These are phyloP conservation scores for Phylloporus scabripes DNA, from an alignment of 768 basidiomycete species.

Conservation along the genomic window DNA sequence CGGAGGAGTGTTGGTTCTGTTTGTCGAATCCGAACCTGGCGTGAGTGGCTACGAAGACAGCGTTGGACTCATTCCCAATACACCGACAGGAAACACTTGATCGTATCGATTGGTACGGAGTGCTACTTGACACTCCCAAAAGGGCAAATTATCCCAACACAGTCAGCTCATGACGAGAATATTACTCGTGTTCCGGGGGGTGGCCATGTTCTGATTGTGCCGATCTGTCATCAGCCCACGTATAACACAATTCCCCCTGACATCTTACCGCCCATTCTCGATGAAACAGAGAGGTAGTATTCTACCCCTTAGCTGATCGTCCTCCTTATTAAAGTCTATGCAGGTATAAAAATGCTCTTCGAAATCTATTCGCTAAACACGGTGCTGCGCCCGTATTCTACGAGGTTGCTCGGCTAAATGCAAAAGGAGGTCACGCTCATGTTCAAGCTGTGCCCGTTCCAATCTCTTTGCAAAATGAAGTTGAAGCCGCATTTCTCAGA, in stretches of 20 bases:
- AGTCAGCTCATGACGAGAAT: constrained; percentile 43
- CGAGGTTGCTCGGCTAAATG: constrained; percentile 78
- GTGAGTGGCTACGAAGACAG: constrained; percentile 39
- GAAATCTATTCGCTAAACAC: constrained; percentile 65
- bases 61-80: constrained; percentile 2
- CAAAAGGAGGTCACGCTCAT: constrained; percentile 93
- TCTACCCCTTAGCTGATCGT: not conserved
- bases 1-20: constrained; percentile 98
- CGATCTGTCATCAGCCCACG: constrained; percentile 91
- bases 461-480: constrained; percentile 47
- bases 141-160: constrained; percentile 88
- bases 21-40: constrained; percentile 89
- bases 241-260: constrained; percentile 77
- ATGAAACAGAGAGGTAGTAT: constrained; percentile 71
- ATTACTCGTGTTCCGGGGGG: constrained; percentile 74
- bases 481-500: constrained; percentile 67
- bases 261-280: constrained; percentile 64
- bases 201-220: constrained; percentile 91
- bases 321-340: constrained; percentile 1
- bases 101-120: constrained; percentile 89
- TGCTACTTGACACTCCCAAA: constrained; percentile 96
- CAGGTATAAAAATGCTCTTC: constrained; percentile 78
- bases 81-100: constrained; percentile 77
- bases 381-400: constrained; percentile 69
- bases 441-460: constrained; percentile 84